Base-by-base conservation (phyloP, 176 grass and related monocot species). In the Cymbopogon citratus region DNA sequence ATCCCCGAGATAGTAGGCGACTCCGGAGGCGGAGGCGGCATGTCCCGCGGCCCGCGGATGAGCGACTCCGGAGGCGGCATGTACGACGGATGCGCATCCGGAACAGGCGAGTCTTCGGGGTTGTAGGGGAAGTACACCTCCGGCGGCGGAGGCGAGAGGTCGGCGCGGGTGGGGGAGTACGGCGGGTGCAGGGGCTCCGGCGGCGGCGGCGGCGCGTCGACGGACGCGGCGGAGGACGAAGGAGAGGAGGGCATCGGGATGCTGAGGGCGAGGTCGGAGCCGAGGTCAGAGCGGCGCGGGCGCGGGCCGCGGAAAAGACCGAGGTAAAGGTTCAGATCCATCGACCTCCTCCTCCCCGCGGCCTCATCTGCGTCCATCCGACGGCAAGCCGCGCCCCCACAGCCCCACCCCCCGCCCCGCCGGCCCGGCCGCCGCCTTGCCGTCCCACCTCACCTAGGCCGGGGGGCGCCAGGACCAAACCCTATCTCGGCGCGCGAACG, bases 261-360 rank as follows among this genome's bases (percentile, higher is more conserved):
- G 87, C 90, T 91, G 79, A 95, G 96, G 48, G 91, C 89, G 36
- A 99, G 89, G 87, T 99, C 96, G 69, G 96, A 99, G 27, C 96
- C 96, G 23, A 95, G 89, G 90, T 95, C 96, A 16, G 84, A 86
- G 82, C 93, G 84, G 36, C 89, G 92, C 36, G 85, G 85, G 63
- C 92, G 96, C 15, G 89, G 93, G 26, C 85, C 85, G 71, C 69
- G 93, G 56, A 92, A 93, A 56, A 91, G 91, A 24, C 96, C 96
- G 34, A 99, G 89, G 79, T 99, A 95, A 28, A 99, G 96, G 78
- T 99, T 99, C 88, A 99, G 89, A 99, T 99, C 96, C 96, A 99
- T 95, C 82, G 84, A 90, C 77, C 88, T 87, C 46, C 77, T 84
- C 66, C 83, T 93, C 26, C 72, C 71, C 65, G 67, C 76, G 29